Base-by-base conservation (phyloP, 176 grass and related monocot species). In the Eremochloa ophiuroides region DNA sequence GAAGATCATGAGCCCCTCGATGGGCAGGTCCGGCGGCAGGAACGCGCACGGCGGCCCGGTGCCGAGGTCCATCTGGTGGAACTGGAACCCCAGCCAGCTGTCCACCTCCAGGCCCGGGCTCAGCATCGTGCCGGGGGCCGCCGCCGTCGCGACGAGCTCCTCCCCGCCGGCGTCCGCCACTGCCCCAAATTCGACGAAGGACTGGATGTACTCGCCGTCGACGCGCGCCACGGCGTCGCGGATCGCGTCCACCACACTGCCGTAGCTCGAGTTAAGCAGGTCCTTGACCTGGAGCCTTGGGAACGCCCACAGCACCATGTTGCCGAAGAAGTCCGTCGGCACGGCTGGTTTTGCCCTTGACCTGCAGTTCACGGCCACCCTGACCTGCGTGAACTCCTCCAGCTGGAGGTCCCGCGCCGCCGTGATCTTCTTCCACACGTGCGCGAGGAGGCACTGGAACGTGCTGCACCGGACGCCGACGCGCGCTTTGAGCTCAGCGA, bases 291-390 rank as follows among this genome's bases (percentile, higher is more conserved):
- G 40, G 51, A 74, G 55, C 70, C 38, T 23, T 18, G 89, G 75
- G 51, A 83, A 87, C 15, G 89, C 89, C 79, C 82, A 87, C 13
- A 91, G 33, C 2, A 91, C 88, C 72, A 84, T 78, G 69, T 91
- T 91, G 6, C 88, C 88, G 70, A 87, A 84, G 70, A 31, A 91
- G 22, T 65, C 84, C 31, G 33, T 25, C 0, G 88, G 75, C 22
- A 76, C 69, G 0, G 76, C 30, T 1, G 80, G 74, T 8, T 10
- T 18, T 10, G 85, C 31, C 13, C 84, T 37, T 8, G 23, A 22
- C 43, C 88, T 35, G 58, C 88, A 85, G 34, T 87, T 84, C 5
- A 91, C 84, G 8, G 88, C 70, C 6, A 90, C 75, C 61, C 80
- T 38, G 0, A 87, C 31, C 50, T 66, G 65, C 20, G 89, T 83